Evolutionary conservation across 176 grass and related monocot genomes (phyloP), one percentile per base, ranked within the genome.

Genomic region (Oryza glumipatula): DNA sequence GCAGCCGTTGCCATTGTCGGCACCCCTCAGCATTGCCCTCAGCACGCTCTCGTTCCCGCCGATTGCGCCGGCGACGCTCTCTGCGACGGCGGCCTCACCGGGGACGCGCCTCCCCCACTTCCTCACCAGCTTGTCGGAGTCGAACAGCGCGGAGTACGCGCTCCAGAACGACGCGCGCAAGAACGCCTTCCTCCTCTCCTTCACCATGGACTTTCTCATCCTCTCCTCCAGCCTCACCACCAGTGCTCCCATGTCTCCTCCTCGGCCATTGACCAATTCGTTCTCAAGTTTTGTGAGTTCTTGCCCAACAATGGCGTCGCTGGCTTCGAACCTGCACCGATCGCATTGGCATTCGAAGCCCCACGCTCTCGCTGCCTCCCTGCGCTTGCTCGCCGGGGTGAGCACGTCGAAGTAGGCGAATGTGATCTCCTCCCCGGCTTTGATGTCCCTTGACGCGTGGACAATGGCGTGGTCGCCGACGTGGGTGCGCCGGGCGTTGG

Each of bases 351-450:
- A 98, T 28, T 92, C 72, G 65, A 98, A 94, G 1, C 87, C 91
- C 96, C 96, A 98, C 1, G 79, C 74, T 60, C 71, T 95, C 2
- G 82, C 80, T 28, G 85, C 76, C 72, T 90, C 91, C 73, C 68
- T 77, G 48, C 96, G 87, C 73, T 90, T 86, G 48, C 76, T 51
- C 43, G 86, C 43, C 0, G 91, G 93, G 0, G 46, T 85, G 35
- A 98, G 82, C 89, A 98, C 96, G n/a, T 95, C 89, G 24, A 98
- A 94, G 78, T 98, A 98, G 13, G 93, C 70, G 32, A 92, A 94
- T 2, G 91, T 90, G 73, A 95, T 44, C 80, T 98, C 96, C 77
- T 98, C 93, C 54, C 87, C 93, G 1, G 91, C 85, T 73, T 94
- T 95, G 84, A 98, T 86, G 86, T 98, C 93, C 76, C 96, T 93